Base-by-base conservation (phyloP, 768 basidiomycete species). In the Lenzites betulinus region DNA sequence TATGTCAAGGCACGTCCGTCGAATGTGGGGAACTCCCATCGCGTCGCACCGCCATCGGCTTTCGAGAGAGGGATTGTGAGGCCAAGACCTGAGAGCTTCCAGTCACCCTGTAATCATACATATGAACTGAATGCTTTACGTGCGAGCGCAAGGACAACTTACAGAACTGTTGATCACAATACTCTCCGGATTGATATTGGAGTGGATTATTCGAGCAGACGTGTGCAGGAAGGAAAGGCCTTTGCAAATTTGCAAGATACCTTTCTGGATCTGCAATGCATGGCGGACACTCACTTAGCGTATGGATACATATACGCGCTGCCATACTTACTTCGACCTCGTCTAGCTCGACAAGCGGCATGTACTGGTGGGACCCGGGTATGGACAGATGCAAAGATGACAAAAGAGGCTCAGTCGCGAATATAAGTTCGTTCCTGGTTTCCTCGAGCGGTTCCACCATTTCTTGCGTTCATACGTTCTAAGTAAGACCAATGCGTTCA, bases 371-470 rank as follows among this genome's bases (percentile, higher is more conserved):
- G 4, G 84, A 82, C 42, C 87, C 86, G 7, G 85, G 82, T 56
- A 94, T 89, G 7, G 92, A 88, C 23, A 88, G 78, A 52, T 88
- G 83, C 13, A 99, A 81, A 1, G 93, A 92, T 0, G 93, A 90
- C 11, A 92, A 75, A 33, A 98, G 78, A 30, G 89, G 89, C 70
- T 99, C 97, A 0, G 97, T 97, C 8, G 95, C 96, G 69, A 98
- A 98, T 41, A 89, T 86, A 41, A 98, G 79, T 67, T 96, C 92
- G 38, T 78, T 89, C 57, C 96, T 80, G 0, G 95, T 90, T 74
- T 99, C 96, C 70, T 98, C 95, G 47, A 97, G 76, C 25, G 97
- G 96, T 75, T 99, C 97, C 28, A 96, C 95, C 88, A 98, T 92
- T 78, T 98, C 96, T 93, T 73, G 54, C 46, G 23, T 7, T 25